phyloP scores from a whole-genome alignment of 805 yeast species.

The Yamadazyma nakazawae region DNA sequence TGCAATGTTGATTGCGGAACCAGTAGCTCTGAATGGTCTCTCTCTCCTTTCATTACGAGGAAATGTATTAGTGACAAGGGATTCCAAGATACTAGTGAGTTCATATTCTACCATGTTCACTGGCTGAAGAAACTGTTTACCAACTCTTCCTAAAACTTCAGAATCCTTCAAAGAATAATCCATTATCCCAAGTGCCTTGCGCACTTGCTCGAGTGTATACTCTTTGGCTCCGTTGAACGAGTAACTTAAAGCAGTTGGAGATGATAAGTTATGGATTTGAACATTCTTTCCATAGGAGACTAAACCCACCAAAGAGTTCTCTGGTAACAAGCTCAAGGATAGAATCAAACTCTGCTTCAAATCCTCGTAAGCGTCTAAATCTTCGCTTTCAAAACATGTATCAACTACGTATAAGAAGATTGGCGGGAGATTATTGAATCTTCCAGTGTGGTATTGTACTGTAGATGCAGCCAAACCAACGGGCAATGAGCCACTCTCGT shows the following conservation, averaged over 20 bases:
- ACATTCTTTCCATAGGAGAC: conserved; percentile 89
- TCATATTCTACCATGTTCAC: conserved; percentile 78
- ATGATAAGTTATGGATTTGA: conserved; percentile 68
- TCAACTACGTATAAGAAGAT: conserved; percentile 84
- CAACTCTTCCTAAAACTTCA: conserved; percentile 24
- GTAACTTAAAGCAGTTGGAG: conserved; percentile 25
- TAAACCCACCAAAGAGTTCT: conserved; percentile 83
- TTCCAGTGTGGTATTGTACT: conserved; percentile 77
- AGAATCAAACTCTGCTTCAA: conserved; percentile 77
- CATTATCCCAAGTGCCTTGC: conserved; percentile 44
- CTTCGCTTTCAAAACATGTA: conserved; percentile 56
- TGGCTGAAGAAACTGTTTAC: conserved; percentile 58
- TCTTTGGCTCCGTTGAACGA: conserved; percentile 90
- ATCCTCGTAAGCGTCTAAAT: conserved; percentile 79
- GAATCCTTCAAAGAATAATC: conserved; percentile 22
- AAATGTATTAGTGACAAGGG: conserved; percentile 72
- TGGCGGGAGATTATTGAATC: conserved; percentile 83
- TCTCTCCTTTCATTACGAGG: conserved; percentile 40
- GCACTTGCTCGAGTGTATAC: conserved; percentile 66
- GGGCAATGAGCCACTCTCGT: conserved; percentile 46
- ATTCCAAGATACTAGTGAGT: conserved; percentile 74
- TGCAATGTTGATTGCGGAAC: conserved; percentile 87
- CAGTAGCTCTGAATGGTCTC: conserved; percentile 89
- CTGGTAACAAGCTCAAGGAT: conserved; percentile 77
- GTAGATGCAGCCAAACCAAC: conserved; percentile 73